Base-by-base conservation (phyloP, 306 rosid genomes). In the Lathyrus tuberosus region DNA sequence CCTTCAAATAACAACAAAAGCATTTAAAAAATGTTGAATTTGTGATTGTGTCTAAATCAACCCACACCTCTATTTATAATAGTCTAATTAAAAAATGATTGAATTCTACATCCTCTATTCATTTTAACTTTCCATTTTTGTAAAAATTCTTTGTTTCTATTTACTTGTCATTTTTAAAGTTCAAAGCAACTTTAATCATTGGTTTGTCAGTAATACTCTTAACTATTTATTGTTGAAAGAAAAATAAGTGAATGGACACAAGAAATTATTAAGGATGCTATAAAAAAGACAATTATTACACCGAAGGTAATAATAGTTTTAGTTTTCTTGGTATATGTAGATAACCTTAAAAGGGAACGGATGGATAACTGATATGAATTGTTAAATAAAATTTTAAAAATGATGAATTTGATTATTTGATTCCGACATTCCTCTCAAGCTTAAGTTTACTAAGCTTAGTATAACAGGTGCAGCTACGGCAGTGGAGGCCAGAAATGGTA, bases 1-100 rank as follows among this genome's bases (percentile, higher is more conserved):
- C 91, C 98, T 94, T 82, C 54, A 48, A 72, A 54, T 14, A 24
- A 63, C 61, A 69, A 26, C 31, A 16, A 24, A 44, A 30, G 31
- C 52, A 67, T 7, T 14, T 44, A 28, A 33, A 56, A 66, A 13
- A 26, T 57, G 62, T 13, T 57, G 40, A 57, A 57, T 57, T 57
- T 6, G 40, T 28, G 16, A 57, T n/a, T 57, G 63, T 8, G 41
- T 57, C 11, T 53, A 53, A 52, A 52, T 51, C 59, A 18, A 11
- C 3, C 0, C 30, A 20, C 30, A 18, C 6, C n/a, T 20, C 31
- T 52, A 52, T 20, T 18, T 51, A 17, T 18, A 18, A 53, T 20
- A 10, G 30, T 3, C 1, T 53, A 53, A 10, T 15, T 20, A 22
- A 53, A 4, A 53, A 53, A 53, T 53, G 15, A 44, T 14, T 42